Evolutionary conservation across 2,329 filamentous ascomycete species (phyloP), one percentile per base, ranked within the genome.

Genomic region (Orbilia ellipsospora): DNA sequence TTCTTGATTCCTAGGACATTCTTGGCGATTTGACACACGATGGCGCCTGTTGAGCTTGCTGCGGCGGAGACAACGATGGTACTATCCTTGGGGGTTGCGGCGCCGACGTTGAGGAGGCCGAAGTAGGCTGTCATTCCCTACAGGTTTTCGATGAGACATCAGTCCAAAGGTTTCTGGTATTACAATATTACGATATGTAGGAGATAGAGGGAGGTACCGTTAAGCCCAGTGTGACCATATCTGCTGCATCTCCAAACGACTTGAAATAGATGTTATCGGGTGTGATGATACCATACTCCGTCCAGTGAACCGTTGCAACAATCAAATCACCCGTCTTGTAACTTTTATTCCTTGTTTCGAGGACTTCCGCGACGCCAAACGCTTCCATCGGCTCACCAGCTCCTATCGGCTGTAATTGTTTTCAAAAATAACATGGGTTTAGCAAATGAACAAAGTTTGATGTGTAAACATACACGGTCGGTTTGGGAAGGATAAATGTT

Each of bases 21-120:
- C 79, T 85, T 85, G 5, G 85, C 86, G 77, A 88, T 85, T 80
- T 88, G 86, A 6, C 87, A 84, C 0, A 82, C 85, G 80, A 85
- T 83, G 57, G 80, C 82, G 0, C 85, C 85, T 0, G 84, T 85
- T 5, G 85, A 84, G 1, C 85, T 85, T 0, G 85, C 85, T 0
- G 85, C 85, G 1, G 83, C 84, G 45, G 82, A 84, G 10, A 86
- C 80, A 15, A 86, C 84, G 28, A 85, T 79, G 2, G 82, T 82
- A 69, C 85, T 82, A 2, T 82, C 82, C 8, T 48, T 65, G 7
- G 64, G 20, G 2, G 61, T 83, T 3, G 81, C 80, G 18, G 80
- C 80, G 10, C 81, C 83, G n/a, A 83, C 80, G 26, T 83, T 82
- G 23, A 80, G 77, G 10, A 85, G 79, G 4, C 83, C 85, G 61